Evolutionary conservation across 2,329 filamentous ascomycete species (phyloP).

Genomic region (Pestalotiopsis fici): DNA sequence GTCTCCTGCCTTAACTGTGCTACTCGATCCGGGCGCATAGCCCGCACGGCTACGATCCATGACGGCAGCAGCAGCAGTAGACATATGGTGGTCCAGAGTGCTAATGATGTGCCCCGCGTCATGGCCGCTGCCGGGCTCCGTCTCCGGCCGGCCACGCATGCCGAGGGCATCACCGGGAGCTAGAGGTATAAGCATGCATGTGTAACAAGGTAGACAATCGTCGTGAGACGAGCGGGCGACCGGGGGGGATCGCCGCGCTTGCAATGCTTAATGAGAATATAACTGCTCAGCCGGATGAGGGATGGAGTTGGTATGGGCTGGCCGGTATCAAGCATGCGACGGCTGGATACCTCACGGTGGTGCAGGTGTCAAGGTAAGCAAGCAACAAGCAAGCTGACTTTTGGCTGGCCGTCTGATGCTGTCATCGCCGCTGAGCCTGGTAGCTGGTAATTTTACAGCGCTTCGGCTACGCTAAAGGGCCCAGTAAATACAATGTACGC

Average conservation of each 20-base stretch:
- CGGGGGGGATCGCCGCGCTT: slow-evolving; percentile 11
- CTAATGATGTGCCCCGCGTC: slow-evolving; percentile 14
- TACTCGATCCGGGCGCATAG: slow-evolving; percentile 59
- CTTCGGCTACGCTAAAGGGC: background rate
- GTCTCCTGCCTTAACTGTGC: slow-evolving; percentile 59
- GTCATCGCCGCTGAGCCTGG: background rate
- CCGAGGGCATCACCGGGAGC: slow-evolving; percentile 41
- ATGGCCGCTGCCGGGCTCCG: slow-evolving; percentile 22
- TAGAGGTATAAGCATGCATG: slow-evolving; percentile 32
- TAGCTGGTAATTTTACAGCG: background rate
- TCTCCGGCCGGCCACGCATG: slow-evolving; percentile 33
- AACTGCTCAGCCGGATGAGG: background rate
- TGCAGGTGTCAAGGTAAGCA: background rate
- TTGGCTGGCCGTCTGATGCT: background rate
- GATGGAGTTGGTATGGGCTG: background rate
- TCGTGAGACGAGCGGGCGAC: slow-evolving; percentile 11
- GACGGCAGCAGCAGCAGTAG: slow-evolving; percentile 31
- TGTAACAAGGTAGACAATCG: slow-evolving; percentile 19
- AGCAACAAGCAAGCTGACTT: background rate
- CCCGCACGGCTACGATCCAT: slow-evolving; percentile 39
- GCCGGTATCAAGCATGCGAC: background rate
- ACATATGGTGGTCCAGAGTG: slow-evolving; percentile 23
- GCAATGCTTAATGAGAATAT: slow-evolving; percentile 5
- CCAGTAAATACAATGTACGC: background rate
- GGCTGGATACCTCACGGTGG: background rate